phyloP scores from a whole-genome alignment of 2,329 filamentous ascomycete species.

The Cephalotrichum gorgonifer region DNA sequence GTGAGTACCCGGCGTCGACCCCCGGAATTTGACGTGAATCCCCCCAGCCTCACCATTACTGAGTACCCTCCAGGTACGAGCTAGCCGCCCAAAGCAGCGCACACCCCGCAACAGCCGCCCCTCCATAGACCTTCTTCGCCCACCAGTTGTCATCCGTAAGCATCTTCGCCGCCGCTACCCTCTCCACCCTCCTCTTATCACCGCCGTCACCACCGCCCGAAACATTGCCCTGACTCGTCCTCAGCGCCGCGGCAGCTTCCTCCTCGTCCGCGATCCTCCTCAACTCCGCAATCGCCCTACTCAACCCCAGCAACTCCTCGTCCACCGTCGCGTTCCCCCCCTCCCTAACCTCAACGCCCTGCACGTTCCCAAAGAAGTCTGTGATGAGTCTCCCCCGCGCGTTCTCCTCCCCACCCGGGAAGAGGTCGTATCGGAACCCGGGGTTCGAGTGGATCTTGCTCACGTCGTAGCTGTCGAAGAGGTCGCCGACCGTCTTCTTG shows the following conservation, averaged over 20 bases:
- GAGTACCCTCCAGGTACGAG: constrained; percentile 34
- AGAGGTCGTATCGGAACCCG: constrained; percentile 91
- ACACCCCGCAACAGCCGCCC: constrained; percentile 51
- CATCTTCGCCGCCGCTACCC: constrained; percentile 34
- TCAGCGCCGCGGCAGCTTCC: constrained; percentile 19
- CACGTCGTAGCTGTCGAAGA: constrained; percentile 94
- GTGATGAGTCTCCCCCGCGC: constrained; percentile 76
- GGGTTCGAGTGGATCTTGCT: constrained; percentile 90
- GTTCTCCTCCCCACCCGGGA: constrained; percentile 68
- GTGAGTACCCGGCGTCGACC: too few species aligned
- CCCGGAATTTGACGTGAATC: too few species aligned
- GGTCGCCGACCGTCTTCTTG: constrained; percentile 81
- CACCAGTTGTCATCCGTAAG: constrained; percentile 58
- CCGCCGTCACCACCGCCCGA: neutral
- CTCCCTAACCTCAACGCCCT: constrained; percentile 83
- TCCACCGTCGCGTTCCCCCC: constrained; percentile 47
- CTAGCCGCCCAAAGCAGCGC: constrained; percentile 48
- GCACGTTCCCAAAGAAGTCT: constrained; percentile 97
- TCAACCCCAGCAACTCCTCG: constrained; percentile 70
- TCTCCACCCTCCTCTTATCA: neutral
- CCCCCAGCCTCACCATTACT: too few species aligned
- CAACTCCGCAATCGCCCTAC: constrained; percentile 50
- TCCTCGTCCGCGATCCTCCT: constrained; percentile 37
- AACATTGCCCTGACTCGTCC: constrained; percentile 2
- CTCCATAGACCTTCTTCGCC: constrained; percentile 54